Conservation (phyloP, 2,329 filamentous ascomycete genomes). For the Thelonectria discophora region DNA sequence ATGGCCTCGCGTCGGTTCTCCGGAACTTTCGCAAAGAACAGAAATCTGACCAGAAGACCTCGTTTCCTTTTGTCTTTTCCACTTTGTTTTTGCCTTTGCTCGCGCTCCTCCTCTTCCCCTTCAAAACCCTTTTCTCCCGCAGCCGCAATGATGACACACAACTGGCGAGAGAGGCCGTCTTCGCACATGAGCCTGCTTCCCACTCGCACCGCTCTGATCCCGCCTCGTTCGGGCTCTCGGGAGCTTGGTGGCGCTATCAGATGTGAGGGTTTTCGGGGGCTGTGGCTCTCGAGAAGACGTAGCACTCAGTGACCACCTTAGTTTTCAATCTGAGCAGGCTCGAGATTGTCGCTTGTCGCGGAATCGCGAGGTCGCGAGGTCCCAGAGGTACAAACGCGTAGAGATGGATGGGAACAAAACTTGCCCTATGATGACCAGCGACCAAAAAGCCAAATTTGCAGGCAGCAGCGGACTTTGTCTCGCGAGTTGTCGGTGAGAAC, state of each 20-base stretch:
- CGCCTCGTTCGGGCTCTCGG: neutral
- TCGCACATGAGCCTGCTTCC: slow-evolving; percentile 1
- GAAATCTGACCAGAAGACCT: slow-evolving; percentile 59
- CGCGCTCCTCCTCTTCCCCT: slow-evolving; percentile 5
- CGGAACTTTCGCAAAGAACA: slow-evolving; percentile 52
- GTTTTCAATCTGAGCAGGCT: slow-evolving; percentile 65
- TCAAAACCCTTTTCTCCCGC: slow-evolving; percentile 24
- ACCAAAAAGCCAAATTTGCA: slow-evolving; percentile 69
- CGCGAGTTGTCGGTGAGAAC: slow-evolving; percentile 62
- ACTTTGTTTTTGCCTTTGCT: slow-evolving; percentile 3
- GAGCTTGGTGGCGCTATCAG: neutral
- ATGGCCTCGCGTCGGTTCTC: slow-evolving; percentile 28
- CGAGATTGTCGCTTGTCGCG: neutral
- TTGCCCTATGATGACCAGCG: slow-evolving; percentile 60
- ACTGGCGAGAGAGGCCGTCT: slow-evolving; percentile 31
- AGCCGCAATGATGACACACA: slow-evolving; percentile 51
- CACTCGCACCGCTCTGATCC: neutral
- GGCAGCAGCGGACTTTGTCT: slow-evolving; percentile 50
- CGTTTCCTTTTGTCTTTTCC: slow-evolving; percentile 13
- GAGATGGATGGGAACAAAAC: slow-evolving; percentile 21
- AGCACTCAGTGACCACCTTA: slow-evolving; percentile 50
- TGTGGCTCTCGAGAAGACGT: slow-evolving; percentile 17
- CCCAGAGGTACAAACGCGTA: slow-evolving; percentile 6
- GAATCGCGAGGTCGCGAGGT: slow-evolving; percentile 5
- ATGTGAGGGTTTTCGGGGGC: neutral